A percentile compares a stretch with the other conserved stretches of the same genome.
These are phyloP conservation scores for Telopea speciosissima DNA, from an alignment of 177 flowering plant genomes.

Conservation along the genomic window DNA sequence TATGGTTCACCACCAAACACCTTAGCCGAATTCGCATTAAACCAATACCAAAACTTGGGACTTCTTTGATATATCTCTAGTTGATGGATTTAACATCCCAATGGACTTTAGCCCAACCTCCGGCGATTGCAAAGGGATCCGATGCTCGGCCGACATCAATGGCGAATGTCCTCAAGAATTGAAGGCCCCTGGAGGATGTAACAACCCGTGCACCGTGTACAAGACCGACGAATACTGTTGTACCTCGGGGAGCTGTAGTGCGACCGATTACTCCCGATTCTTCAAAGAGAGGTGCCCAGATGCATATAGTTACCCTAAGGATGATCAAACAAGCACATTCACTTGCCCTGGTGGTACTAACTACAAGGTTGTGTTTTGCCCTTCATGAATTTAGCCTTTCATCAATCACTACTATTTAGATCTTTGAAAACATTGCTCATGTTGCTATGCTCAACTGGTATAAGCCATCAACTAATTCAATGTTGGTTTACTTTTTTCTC, in stretches of 20 bases:
- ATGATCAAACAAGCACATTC: constrained; percentile 37
- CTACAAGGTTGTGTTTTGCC: constrained; percentile 49
- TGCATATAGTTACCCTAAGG: constrained; percentile 51
- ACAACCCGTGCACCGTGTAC: constrained; percentile 2
- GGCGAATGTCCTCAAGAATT: constrained; percentile 37
- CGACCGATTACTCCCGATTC: constrained; percentile 29
- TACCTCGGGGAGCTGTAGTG: constrained; percentile 25
- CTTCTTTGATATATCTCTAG: constrained; percentile 45
- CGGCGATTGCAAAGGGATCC: constrained; percentile 19
- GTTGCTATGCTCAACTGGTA: too few species aligned
- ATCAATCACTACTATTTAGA: too few species aligned
- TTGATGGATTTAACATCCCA: constrained; percentile 56
- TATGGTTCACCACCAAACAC: constrained; percentile 20
- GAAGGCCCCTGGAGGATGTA: constrained; percentile 33
- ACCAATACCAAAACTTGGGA: constrained; percentile 30
- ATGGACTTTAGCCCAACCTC: constrained; percentile 41
- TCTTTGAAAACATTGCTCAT: too few species aligned
- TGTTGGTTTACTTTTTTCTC: too few species aligned
- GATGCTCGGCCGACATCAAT: constrained; percentile 33
- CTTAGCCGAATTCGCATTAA: constrained; percentile 17
- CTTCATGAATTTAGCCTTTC: constrained; percentile 10
- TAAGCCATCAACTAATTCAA: too few species aligned
- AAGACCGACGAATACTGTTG: constrained; percentile 32
- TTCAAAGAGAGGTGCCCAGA: constrained; percentile 40
- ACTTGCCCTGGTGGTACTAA: constrained; percentile 46